Percentiles rank a stretch among this genome's conserved stretches.
phyloP scores from a whole-genome alignment of 495 filamentous ascomycete species.

The Daldinia concentrica region DNA sequence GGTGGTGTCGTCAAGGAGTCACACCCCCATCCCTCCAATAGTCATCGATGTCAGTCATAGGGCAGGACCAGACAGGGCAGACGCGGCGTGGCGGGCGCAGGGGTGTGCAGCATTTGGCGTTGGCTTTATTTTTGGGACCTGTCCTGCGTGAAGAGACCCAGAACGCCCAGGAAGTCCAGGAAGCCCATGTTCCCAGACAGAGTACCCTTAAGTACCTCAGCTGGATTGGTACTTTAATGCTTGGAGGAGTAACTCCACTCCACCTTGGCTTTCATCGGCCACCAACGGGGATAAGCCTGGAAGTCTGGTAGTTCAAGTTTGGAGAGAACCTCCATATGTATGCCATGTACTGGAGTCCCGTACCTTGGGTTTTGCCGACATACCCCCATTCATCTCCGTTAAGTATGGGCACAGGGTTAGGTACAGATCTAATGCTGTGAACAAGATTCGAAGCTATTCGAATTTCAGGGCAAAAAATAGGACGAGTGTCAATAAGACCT shows the following conservation, averaged over 20 bases:
- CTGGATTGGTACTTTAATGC: constrained; percentile 29
- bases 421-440: background rate
- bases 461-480: constrained; percentile 3
- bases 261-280: constrained; percentile 28
- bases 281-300: constrained; percentile 28
- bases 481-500: background rate
- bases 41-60: constrained; percentile 46
- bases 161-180: constrained; percentile 1
- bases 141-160: constrained; percentile 23
- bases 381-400: background rate
- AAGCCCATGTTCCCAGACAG: constrained; percentile 11
- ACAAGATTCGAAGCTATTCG: constrained; percentile 22
- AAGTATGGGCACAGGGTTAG: background rate
- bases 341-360: background rate
- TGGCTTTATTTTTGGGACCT: constrained; percentile 42
- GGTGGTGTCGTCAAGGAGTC: constrained; percentile 48
- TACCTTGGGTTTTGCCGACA: background rate
- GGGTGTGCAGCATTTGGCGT: constrained; percentile 42
- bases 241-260: constrained; percentile 35
- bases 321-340: background rate
- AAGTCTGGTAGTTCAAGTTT: constrained; percentile 1
- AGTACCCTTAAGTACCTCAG: constrained; percentile 37
- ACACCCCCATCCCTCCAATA: constrained; percentile 43
- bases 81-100: constrained; percentile 44
- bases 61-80: constrained; percentile 38